Base-by-base conservation (phyloP, 306 rosid genomes). In the Senna tora region DNA sequence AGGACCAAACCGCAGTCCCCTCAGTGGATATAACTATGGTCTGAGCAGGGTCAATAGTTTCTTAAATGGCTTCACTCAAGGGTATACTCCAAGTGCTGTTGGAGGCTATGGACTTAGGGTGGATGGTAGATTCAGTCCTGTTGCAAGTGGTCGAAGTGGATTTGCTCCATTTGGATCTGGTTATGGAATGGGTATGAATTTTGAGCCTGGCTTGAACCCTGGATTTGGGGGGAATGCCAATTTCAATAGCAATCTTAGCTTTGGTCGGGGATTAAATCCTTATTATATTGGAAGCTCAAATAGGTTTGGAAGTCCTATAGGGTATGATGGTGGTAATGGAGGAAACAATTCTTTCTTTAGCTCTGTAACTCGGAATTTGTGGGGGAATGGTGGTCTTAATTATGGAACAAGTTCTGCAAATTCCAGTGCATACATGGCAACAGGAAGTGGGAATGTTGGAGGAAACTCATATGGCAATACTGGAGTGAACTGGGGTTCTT, bases 61-160 rank as follows among this genome's bases (percentile, higher is more conserved):
- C 84, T 85, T 89, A 65, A 88, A 80, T 84, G 94, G 92, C 82
- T 95, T 89, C 67, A 79, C 88, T 51, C 97, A 89, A 74, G 97
- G 96, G 5, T 94, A 91, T 72, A 79, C 81, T 84, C 88, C 92
- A 16, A 87, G 78, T 84, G 39, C 88, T 25, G 85, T 82, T 61
- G 97, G 96, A 75, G 93, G 89, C 73, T 94, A 86, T 76, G 97
- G 94, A 56, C 90, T 89, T 74, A 82, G 86, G 79, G 34, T 85
- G 77, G 89, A 86, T 72, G 90, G 95, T 70, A 89, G 99, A 73
- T 89, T 89, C 80, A 88, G 97, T 89, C 96, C 99, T 10, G 86
- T 86, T 76, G 81, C 96, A 7, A 33, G 89, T 76, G 96, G 89
- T 75, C 90, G 96, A 69, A 91, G 84, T 81, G 96, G 91, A 50